Base-by-base conservation (phyloP, 1,139 yeast genomes). In the Yamadazyma dushanensis region DNA sequence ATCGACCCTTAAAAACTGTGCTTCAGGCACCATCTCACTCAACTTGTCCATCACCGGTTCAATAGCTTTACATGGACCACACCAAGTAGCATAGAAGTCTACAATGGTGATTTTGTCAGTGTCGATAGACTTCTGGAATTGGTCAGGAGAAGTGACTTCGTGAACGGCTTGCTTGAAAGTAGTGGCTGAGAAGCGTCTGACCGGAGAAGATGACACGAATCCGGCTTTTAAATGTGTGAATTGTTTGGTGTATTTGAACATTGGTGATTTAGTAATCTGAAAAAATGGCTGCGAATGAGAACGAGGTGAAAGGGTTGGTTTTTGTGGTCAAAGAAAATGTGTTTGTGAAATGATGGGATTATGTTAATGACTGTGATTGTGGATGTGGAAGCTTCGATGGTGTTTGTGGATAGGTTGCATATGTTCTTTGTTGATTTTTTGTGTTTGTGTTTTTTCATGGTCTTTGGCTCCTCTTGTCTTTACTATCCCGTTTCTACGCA, bases 61-160 rank as follows among this genome's bases (percentile, higher is more conserved):
- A 33, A 68, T 51, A 9, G 70, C 70, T 45, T 67, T 68, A 40
- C 74, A 68, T 8, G 74, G 74, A 3, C 73, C 73, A 50, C 74
- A 68, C 74, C 74, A 68, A 3, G 69, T 62, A 31, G 74, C 73
- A 47, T 66, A 65, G 44, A 67, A 68, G 41, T 68, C 74, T 28
- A 68, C 54, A 3, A 68, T 62, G 1, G 68, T 46, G 5, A 66
- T 51, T 35, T 61, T 58, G n/a, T 61, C 60, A 21, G 44, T 40
- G 31, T 43, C 50, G 29, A 57, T 44, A 22, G 49, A 44, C 13
- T 43, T 23, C 18, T 42, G 40, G 36, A 54, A 52, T 16, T 53
- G 49, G 16, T 44, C 44, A 26, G 49, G 32, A 16, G 50, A 46
- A 4, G 46, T 35, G 41, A 58, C 30, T 44, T 51, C 54, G 36